These are phyloP conservation scores for Camellia sinensis DNA, from an alignment of 148 eudicot genomes.

Conservation along the genomic window DNA sequence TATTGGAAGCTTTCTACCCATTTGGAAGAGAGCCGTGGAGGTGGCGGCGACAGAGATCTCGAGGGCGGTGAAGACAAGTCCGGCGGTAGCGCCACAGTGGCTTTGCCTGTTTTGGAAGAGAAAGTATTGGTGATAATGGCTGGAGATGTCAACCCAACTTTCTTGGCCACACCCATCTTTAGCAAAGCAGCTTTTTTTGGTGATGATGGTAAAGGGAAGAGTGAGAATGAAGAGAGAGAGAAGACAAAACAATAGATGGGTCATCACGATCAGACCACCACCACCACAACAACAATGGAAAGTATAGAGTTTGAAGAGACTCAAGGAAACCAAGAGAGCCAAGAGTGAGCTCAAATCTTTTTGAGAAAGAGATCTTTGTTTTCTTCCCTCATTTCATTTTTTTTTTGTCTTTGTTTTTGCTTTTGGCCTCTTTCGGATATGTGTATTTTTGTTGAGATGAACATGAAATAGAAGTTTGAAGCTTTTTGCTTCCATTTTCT, in stretches of 20 bases:
- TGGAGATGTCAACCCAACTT: constrained; percentile 59
- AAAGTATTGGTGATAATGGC: constrained; percentile 66
- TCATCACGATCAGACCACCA: background rate
- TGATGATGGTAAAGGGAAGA: constrained; percentile 6
- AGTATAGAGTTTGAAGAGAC: background rate
- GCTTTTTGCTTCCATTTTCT: background rate
- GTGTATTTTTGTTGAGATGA: constrained; percentile 1
- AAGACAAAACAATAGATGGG: background rate
- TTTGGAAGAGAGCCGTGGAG: constrained; percentile 16
- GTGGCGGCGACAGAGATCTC: constrained; percentile 34
- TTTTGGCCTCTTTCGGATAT: background rate
- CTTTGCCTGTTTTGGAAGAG: constrained; percentile 24
- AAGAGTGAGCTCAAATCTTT: background rate
- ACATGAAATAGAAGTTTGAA: background rate
- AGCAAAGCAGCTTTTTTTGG: constrained; percentile 28
- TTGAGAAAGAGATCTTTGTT: background rate
- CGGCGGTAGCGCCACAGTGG: background rate
- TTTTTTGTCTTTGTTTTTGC: background rate
- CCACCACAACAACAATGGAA: background rate
- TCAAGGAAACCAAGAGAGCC: background rate
- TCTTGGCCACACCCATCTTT: constrained; percentile 51
- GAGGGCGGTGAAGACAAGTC: constrained; percentile 37
- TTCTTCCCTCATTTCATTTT: background rate
- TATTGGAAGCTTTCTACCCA: constrained; percentile 49
- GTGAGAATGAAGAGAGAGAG: constrained; percentile 5